A percentile compares a stretch with the other conserved stretches of the same genome.
These are phyloP conservation scores for Cryphonectria parasitica DNA, from an alignment of 2,329 filamentous ascomycete species.

Conservation along the genomic window DNA sequence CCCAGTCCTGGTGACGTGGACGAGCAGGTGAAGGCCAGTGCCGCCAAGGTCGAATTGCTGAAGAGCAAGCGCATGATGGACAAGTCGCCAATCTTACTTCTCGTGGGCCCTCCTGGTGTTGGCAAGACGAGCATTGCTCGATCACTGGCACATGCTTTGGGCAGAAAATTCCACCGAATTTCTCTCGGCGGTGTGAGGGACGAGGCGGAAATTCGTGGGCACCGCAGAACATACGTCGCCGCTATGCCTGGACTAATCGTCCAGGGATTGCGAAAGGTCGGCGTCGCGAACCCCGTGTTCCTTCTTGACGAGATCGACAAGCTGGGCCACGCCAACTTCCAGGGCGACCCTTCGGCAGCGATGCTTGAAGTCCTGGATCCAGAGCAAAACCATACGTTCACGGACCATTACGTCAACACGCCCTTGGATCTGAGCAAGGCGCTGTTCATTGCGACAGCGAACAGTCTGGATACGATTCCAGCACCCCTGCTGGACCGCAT, in stretches of 20 bases:
- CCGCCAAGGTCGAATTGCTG: slow-evolving; percentile 73
- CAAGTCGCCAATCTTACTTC: slow-evolving; percentile 92
- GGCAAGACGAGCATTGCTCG: slow-evolving; percentile 96
- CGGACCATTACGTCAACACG: slow-evolving; percentile 94
- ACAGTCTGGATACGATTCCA: slow-evolving; percentile 92
- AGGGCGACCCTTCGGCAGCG: slow-evolving; percentile 93
- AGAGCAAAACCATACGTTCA: slow-evolving; percentile 94
- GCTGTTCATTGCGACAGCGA: slow-evolving; percentile 96
- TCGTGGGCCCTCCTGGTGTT: slow-evolving; percentile 91
- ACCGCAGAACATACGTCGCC: slow-evolving; percentile 93
- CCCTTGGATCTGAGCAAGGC: slow-evolving; percentile 96
- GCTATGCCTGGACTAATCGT: slow-evolving; percentile 98
- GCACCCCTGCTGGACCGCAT: slow-evolving; percentile 93
- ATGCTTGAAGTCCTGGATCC: slow-evolving; percentile 98
- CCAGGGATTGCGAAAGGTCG: slow-evolving; percentile 91
- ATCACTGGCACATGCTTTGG: slow-evolving; percentile 88
- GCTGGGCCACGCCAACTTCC: slow-evolving; percentile 85
- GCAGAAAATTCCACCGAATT: slow-evolving; percentile 95
- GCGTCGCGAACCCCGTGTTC: slow-evolving; percentile 93
- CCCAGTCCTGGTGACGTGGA: slow-evolving; percentile 20
- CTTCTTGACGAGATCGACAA: slow-evolving; percentile 98
- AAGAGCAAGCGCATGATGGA: slow-evolving; percentile 85
- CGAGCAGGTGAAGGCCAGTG: slow-evolving; percentile 47
- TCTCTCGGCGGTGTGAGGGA: slow-evolving; percentile 94
- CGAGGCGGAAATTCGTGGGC: slow-evolving; percentile 94